Base-by-base conservation (phyloP, 352 stramenopile genomes). In the Pythium aphanidermatum region DNA sequence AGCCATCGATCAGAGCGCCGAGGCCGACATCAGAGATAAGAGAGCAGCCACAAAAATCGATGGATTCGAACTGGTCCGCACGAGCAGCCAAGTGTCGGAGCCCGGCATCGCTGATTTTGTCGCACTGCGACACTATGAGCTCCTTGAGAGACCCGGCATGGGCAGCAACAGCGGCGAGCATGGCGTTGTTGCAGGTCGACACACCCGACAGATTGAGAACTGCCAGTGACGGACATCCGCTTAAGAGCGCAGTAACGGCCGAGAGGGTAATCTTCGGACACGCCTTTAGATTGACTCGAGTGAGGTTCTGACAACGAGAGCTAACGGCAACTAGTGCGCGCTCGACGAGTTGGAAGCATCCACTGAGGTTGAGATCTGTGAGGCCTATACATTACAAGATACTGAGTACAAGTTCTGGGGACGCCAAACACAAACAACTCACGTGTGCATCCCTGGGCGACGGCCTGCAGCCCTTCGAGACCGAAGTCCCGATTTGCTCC, bases 401-500 rank as follows among this genome's bases (percentile, higher is more conserved):
- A 45, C n/a, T n/a, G n/a, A n/a, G n/a, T n/a, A n/a, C n/a, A n/a
- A n/a, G n/a, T n/a, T n/a, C n/a, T n/a, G n/a, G n/a, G n/a, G n/a
- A n/a, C n/a, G n/a, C 28, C 20, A 51, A 28, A 30, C 0, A 26
- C 19, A 41, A 23, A 34, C 7, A 23, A 62, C 51, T 14, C 46
- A 83, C 67, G 32, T 36, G 44, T 25, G 40, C 74, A 89, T 30
- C 65, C 65, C 12, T 59, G 66, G 9, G 82, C 77, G 29, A 97
- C 67, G 2, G 89, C 86, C 42, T 95, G 88, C 1, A 98, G 59
- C 4, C 92, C 92, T 60, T 97, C 91, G 4, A 97, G 64, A 1
- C 83, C 88, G 67, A 97, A 97, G 32, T 95, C 75, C 20, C 88
- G 84, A 27, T 95, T 77, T 45, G 79, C 85, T n/a, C 92, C 92